Evolutionary conservation across 768 basidiomycete species (phyloP), one percentile per base, ranked within the genome.

Genomic region (Mycena indigotica): DNA sequence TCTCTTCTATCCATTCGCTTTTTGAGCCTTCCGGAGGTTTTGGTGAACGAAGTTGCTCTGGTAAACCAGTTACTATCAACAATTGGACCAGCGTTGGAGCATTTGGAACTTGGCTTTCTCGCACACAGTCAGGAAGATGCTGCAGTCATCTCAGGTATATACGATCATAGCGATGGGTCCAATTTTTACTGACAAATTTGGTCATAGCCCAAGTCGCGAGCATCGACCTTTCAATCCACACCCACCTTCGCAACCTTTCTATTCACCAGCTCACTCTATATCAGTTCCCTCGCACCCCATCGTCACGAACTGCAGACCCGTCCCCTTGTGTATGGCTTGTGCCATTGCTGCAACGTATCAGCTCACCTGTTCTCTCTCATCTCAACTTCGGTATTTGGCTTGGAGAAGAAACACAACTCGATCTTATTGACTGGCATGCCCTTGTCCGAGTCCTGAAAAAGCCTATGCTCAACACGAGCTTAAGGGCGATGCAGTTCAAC

Each of bases 231-330:
- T 69, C 67, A 12, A 51, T 62, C 17, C 70, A 72, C 57, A 55
- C 56, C 5, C 57, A 55, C 24, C 59, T 75, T 30, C 67, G 66
- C 45, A 65, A 58, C 45, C 58, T 75, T 26, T 58, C 58, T 56
- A 50, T 75, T 28, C 67, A 68, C 53, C 67, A 71, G 55, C 65
- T 75, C 28, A 72, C 65, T 4, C 69, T 75, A 25, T 75, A 73
- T 58, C 70, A 69, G 30, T 74, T 75, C 41, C 69, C 69, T 13
- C 57, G 54, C 46, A 48, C 21, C 32, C 50, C 52, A 23, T 48
- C 62, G 17, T 57, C 62, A 44, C 57, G 55, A 5, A 29, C 56
- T 25, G 60, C 57, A 24, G 46, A 54, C 21, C 48, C 55, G 28
- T 40, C 52, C 26, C 68, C 64, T 8, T 70, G 65, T 50, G 53